Evolutionary conservation across 768 basidiomycete species (phyloP).

Genomic region (Mycena leptocephala): DNA sequence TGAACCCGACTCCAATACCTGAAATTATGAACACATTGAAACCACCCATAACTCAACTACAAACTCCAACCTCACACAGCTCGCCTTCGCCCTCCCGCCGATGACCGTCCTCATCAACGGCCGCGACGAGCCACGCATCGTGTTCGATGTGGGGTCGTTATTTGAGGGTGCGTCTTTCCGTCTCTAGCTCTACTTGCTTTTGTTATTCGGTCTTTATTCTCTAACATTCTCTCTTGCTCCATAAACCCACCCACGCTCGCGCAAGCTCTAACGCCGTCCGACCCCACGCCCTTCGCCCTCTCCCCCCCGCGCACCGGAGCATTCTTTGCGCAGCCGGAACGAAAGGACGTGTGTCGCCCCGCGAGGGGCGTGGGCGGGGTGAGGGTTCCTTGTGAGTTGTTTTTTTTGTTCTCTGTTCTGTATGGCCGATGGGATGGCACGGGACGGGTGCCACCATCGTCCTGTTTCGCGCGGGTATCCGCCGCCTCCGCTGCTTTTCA

Average conservation of each 20-base stretch:
- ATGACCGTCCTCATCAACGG: constrained; percentile 35
- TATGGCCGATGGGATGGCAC: too few species aligned
- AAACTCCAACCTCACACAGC: too few species aligned
- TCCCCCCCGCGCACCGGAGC: constrained; percentile 17
- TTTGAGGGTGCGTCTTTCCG: background rate
- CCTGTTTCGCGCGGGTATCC: too few species aligned
- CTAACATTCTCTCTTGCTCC: background rate
- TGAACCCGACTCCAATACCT: too few species aligned
- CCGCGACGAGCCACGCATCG: constrained; percentile 38
- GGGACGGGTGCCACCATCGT: too few species aligned
- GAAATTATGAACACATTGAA: too few species aligned
- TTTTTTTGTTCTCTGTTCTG: background rate
- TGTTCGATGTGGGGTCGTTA: constrained; percentile 22
- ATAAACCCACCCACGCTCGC: background rate
- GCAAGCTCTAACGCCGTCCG: background rate
- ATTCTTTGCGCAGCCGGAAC: constrained; percentile 18
- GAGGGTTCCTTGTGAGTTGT: constrained; percentile 23
- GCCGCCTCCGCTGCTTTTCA: too few species aligned
- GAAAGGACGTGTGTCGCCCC: background rate
- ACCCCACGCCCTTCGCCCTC: constrained; percentile 24
- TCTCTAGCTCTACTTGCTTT: background rate
- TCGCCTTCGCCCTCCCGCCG: constrained; percentile 24
- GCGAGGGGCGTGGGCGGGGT: background rate
- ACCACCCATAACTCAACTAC: too few species aligned
- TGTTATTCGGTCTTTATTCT: background rate